Evolutionary conservation across 208 protist genomes (phyloP), one percentile per base, ranked within the genome.

Genomic region (Acanthamoeba culbertsoni): DNA sequence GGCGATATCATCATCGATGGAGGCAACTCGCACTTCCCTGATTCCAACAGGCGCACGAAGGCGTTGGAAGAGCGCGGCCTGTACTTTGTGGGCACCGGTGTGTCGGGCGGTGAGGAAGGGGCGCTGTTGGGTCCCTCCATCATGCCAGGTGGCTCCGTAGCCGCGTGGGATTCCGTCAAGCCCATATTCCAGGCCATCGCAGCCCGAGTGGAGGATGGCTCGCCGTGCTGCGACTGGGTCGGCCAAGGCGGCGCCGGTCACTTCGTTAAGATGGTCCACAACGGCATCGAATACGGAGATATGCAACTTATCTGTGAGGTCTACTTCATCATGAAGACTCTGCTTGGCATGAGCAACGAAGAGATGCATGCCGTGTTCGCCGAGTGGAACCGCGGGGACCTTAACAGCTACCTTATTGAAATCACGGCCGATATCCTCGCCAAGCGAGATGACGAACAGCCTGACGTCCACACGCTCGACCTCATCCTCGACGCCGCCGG

Each of bases 211-310:
- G 94, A 75, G 10, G 97, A 98, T 79, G 98, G 98, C 89, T 96
- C 96, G 48, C 98, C 98, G 57, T 98, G 98, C 45, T 99, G 98
- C 91, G 97, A 98, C 53, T 99, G 90, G 91, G 86, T 99, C 93
- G 99, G 99, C 86, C 86, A 96, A 53, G 98, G 98, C 77, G 99
- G 99, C 35, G 98, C 99, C 45, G 99, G 99, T 35, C 98, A 99
- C 82, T 99, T 99, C 94, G 99, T 99, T 43, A 99, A 99, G 59
- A 86, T 82, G 59, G 68, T 99, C 59, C 99, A 99, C 97, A 99
- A 99, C 96, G 99, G 99, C 65, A 99, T 99, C 65, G 99, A 99
- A 96, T 99, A 99, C 97, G 99, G 98, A 73, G 99, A 99, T 94
- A 99, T 99, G 97, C 99, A 99, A 97, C 93, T 96, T 5, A 98